Percentiles rank a stretch among this genome's conserved stretches.
Conservation (phyloP, 805 yeast genomes). For the Saccharomycopsis sp. region DNA sequence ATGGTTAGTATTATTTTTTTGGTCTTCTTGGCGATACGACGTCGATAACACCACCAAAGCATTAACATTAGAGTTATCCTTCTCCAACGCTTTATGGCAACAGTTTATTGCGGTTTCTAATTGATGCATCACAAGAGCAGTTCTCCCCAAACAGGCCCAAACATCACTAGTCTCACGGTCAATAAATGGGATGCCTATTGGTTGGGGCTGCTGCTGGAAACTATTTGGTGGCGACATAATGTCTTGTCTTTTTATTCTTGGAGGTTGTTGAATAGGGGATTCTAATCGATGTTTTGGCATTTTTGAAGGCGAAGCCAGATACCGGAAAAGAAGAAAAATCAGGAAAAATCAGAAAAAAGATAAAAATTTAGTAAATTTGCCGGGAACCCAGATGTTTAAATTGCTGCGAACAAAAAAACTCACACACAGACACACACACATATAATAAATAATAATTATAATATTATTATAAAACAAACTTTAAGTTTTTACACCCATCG, state of each 20-base stretch:
- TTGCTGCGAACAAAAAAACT: too few relatives aligned
- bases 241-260: slow-evolving; percentile 19
- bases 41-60: slow-evolving; percentile 41
- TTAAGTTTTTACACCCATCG: too few relatives aligned
- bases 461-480: too few relatives aligned
- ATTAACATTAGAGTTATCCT: slow-evolving; percentile 33
- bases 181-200: neutral
- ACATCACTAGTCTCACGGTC: slow-evolving; percentile 17
- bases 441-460: too few relatives aligned
- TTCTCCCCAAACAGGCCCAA: slow-evolving; percentile 20
- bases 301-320: too few relatives aligned
- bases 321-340: too few relatives aligned
- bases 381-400: too few relatives aligned
- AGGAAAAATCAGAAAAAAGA: too few relatives aligned
- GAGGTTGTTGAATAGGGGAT: slow-evolving; percentile 6
- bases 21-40: slow-evolving; percentile 35
- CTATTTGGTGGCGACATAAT: slow-evolving; percentile 2
- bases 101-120: slow-evolving; percentile 36
- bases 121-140: slow-evolving; percentile 18
- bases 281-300: too few relatives aligned
- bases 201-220: slow-evolving; percentile 1
- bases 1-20: slow-evolving; percentile 31
- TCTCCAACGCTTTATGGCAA: slow-evolving; percentile 37
- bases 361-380: too few relatives aligned
- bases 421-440: too few relatives aligned